Evolutionary conservation across 768 basidiomycete species (phyloP), one percentile per base, ranked within the genome.

Genomic region (Kwoniella sp.): DNA sequence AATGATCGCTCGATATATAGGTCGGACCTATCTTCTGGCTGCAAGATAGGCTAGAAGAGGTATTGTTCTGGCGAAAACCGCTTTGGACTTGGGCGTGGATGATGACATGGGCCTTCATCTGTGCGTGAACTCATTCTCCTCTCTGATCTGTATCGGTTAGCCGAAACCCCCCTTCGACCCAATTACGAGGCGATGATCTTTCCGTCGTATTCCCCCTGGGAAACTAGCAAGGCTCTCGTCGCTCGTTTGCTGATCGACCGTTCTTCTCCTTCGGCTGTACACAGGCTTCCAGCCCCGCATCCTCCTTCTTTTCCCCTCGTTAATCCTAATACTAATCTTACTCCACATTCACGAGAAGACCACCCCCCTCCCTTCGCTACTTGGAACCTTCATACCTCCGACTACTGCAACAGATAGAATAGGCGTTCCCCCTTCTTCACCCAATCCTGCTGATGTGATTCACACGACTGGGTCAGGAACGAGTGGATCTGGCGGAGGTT

Each of bases 21-120:
- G 74, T 86, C 2, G 90, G 90, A 0, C 88, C 90, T 0, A 80
- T 92, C 7, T 95, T 94, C 72, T 95, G 92, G 92, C 67, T 94
- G 21, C 90, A 91, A 80, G 92, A 96, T 74, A 81, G 92, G 1
- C 73, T 90, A 15, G 92, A 95, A 77, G 92, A 94, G 80, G 83
- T 92, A 2, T 59, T 94, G 2, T 82, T 90, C 67, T 94, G 92
- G 92, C 88, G 85, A 76, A 84, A 85, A 69, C 78, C 78, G 49
- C 88, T 88, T 0, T 88, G 87, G 88, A 93, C 92, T 1, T 75
- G 81, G 44, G 83, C 85, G 0, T 94, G 89, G 88, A 87, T 94
- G 81, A 83, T 86, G 1, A 83, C 80, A 0, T 94, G 92, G 78
- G 85, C 85, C 0, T 91, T 92, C 68, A 79, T 93, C 37, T 94